phyloP scores from a whole-genome alignment of 2,329 filamentous ascomycete species.

The Trichoderma pleuroti region DNA sequence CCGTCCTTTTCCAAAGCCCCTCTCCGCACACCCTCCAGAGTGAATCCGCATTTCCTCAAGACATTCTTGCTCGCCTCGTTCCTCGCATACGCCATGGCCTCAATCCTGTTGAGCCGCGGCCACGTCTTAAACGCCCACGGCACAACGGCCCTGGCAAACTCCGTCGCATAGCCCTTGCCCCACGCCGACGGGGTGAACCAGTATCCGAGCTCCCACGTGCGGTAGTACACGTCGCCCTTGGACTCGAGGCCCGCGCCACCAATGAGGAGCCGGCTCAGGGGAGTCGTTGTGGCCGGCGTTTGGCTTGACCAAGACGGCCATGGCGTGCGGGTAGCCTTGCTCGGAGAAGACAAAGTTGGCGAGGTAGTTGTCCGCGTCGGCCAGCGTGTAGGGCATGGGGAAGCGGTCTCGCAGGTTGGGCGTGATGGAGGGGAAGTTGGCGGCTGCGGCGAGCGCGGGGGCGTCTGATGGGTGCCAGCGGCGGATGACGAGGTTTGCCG shows the following conservation, averaged over 20 bases:
- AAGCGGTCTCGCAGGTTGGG: slow-evolving; percentile 43
- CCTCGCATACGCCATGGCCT: neutral
- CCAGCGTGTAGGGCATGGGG: slow-evolving; percentile 43
- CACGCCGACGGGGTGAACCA: slow-evolving; percentile 42
- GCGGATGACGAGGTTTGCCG: slow-evolving; percentile 38
- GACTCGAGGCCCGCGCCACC: slow-evolving; percentile 42
- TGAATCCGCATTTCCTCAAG: slow-evolving; percentile 4
- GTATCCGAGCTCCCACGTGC: slow-evolving; percentile 48
- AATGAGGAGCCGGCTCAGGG: slow-evolving; percentile 26
- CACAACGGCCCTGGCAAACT: slow-evolving; percentile 37
- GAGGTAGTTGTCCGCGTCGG: slow-evolving; percentile 38
- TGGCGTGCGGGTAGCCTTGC: slow-evolving; percentile 28
- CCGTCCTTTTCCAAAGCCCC: slow-evolving; percentile 13
- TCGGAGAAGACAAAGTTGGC: slow-evolving; percentile 20
- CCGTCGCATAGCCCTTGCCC: slow-evolving; percentile 45
- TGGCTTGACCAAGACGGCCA: slow-evolving; percentile 35
- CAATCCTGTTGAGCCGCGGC: slow-evolving; percentile 32
- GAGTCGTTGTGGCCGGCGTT: slow-evolving; percentile 27
- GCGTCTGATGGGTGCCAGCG: slow-evolving; percentile 40
- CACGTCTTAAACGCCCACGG: slow-evolving; percentile 44
- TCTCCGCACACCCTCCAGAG: neutral
- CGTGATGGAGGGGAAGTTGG: slow-evolving; percentile 38
- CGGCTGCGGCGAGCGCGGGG: slow-evolving; percentile 31
- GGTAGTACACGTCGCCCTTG: slow-evolving; percentile 37
- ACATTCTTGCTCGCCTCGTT: neutral